A percentile compares a stretch with the other conserved stretches of the same genome.
These are phyloP conservation scores for Beauveria australis DNA, from an alignment of 2,329 filamentous ascomycete genomes.

Conservation along the genomic window DNA sequence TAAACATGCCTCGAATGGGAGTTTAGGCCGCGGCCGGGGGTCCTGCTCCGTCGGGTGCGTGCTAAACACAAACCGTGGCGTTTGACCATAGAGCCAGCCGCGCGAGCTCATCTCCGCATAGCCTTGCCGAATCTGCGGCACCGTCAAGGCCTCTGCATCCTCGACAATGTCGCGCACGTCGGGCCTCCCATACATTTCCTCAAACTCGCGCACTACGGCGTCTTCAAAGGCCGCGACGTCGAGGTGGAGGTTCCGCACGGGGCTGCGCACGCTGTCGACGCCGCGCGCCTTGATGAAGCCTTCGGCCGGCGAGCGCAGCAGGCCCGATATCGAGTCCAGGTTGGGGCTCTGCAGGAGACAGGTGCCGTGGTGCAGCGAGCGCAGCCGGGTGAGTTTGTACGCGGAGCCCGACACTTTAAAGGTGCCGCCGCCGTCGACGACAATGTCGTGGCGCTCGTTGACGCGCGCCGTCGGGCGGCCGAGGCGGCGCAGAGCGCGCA, in stretches of 20 bases:
- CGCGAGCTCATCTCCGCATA: constrained; percentile 39
- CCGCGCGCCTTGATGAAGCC: constrained; percentile 72
- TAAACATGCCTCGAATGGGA: constrained; percentile 35
- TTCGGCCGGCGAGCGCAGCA: constrained; percentile 71
- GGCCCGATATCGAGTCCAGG: constrained; percentile 56
- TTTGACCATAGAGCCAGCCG: constrained; percentile 78
- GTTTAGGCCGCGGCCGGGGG: constrained; percentile 43
- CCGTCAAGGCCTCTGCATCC: constrained; percentile 36
- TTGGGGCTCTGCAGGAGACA: constrained; percentile 75
- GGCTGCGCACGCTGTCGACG: constrained; percentile 84
- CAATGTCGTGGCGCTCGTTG: constrained; percentile 89
- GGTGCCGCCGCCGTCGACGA: constrained; percentile 47
- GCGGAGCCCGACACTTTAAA: constrained; percentile 90
- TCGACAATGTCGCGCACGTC: constrained; percentile 35
- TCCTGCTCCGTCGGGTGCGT: constrained; percentile 52
- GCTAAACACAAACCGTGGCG: constrained; percentile 71
- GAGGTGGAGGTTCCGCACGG: constrained; percentile 69
- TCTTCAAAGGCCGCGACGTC: constrained; percentile 36
- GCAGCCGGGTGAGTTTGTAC: constrained; percentile 77
- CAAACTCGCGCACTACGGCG: constrained; percentile 59
- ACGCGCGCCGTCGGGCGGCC: constrained; percentile 58
- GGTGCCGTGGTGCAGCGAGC: constrained; percentile 88
- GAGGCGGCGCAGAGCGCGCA: constrained; percentile 62
- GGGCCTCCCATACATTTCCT: constrained; percentile 50
- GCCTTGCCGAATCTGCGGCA: constrained; percentile 38